These are phyloP conservation scores for Heterobasidion parviporum DNA, from an alignment of 1,284 basidiomycete species.

Conservation along the genomic window DNA sequence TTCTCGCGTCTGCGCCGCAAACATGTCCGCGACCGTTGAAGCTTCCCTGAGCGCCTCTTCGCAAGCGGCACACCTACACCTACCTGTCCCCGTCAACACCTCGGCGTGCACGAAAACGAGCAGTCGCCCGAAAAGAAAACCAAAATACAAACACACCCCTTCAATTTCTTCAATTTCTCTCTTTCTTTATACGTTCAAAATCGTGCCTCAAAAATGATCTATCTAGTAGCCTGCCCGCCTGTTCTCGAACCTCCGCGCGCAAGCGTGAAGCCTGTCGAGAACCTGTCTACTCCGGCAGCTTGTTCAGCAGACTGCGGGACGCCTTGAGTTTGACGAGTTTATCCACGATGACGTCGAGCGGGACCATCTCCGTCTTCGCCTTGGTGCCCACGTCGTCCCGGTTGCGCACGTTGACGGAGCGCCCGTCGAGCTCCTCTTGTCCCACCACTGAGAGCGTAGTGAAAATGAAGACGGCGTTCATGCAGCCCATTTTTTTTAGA, in stretches of 20 bases:
- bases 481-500: no score
- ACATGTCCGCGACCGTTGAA: background rate
- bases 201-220: background rate
- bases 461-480: no score
- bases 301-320: slow-evolving; percentile 53
- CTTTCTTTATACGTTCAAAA: background rate
- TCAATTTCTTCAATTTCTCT: background rate
- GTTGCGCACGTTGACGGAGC: slow-evolving; percentile 92
- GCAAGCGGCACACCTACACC: background rate
- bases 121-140: background rate
- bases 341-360: slow-evolving; percentile 55
- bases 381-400: slow-evolving; percentile 88
- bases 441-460: slow-evolving; percentile 68
- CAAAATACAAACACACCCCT: background rate
- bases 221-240: background rate
- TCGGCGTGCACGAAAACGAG: background rate
- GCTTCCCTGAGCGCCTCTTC: background rate
- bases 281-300: slow-evolving; percentile 20
- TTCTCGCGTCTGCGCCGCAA: background rate
- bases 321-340: slow-evolving; percentile 63
- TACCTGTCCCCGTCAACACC: background rate
- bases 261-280: background rate
- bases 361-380: slow-evolving; percentile 53
- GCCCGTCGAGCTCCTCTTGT: slow-evolving; percentile 79
- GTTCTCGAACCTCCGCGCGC: background rate